These are phyloP conservation scores for Trametes cubensis DNA, from an alignment of 768 basidiomycete species.

Conservation along the genomic window DNA sequence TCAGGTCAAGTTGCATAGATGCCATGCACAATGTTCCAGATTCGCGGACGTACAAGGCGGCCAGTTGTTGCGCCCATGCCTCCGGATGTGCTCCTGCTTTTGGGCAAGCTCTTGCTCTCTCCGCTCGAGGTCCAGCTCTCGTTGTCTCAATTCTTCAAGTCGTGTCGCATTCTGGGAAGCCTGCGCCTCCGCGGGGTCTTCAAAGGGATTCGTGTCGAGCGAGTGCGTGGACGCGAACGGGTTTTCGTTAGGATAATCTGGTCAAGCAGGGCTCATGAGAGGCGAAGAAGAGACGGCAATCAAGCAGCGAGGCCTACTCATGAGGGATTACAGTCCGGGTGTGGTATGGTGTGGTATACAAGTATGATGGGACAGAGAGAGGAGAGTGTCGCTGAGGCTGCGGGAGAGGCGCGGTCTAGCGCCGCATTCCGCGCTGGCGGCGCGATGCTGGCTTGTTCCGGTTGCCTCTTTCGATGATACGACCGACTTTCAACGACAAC, in stretches of 20 bases:
- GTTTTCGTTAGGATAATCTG: slow-evolving; percentile 54
- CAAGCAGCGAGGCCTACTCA: slow-evolving; percentile 10
- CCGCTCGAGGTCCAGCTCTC: slow-evolving; percentile 81
- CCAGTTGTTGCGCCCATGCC: slow-evolving; percentile 89
- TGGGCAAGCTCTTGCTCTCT: slow-evolving; percentile 75
- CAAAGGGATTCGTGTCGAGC: slow-evolving; percentile 87
- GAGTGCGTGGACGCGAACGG: slow-evolving; percentile 86
- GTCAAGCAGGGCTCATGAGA: slow-evolving; percentile 19
- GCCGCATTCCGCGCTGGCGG: slow-evolving; percentile 10
- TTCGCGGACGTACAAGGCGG: slow-evolving; percentile 69
- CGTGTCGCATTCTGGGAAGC: slow-evolving; percentile 42
- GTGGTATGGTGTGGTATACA: slow-evolving; percentile 27
- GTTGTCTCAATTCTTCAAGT: slow-evolving; percentile 66
- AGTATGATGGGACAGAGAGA: slow-evolving; percentile 17
- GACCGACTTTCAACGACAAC: background rate
- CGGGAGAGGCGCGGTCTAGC: slow-evolving; percentile 11
- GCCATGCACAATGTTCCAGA: background rate
- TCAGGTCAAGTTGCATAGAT: slow-evolving; percentile 2
- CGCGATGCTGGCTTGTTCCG: slow-evolving; percentile 13
- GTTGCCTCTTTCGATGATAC: slow-evolving; percentile 2
- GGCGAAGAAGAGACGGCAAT: background rate
- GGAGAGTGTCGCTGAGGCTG: slow-evolving; percentile 20
- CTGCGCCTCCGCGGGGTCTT: slow-evolving; percentile 62
- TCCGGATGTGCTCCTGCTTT: slow-evolving; percentile 69
- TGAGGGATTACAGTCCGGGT: slow-evolving; percentile 10